Base-by-base conservation (phyloP, 2,329 filamentous ascomycete species). In the Chaetomiaceae sp. region DNA sequence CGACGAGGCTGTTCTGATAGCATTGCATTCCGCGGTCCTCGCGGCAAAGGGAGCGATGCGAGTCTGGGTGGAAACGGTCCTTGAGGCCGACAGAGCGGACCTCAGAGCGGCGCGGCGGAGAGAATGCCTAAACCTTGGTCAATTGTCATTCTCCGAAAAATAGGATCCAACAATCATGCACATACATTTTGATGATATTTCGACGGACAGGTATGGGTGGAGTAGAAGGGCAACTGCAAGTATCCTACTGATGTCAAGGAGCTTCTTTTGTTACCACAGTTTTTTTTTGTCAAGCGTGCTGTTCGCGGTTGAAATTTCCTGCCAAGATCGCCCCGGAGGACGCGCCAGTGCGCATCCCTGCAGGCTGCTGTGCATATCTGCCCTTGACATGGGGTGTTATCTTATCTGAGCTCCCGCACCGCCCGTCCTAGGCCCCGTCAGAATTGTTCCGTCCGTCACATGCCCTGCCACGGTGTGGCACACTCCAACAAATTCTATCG, bases 21-120 rank as follows among this genome's bases (percentile, higher is more conserved):
- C 42, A 38, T 43, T 55, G 43, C 34, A 43, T 18, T 37, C 33
- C 10, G 57, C 47, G 23, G 43, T 53, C 25, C 54, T 45, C 47
- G 54, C 43, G 27, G 62, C 61, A 37, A 65, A 57, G 10, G 61
- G 60, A 43, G 62, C 43, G 52, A 61, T 41, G 14, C 58, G 55
- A 20, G 58, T 46, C 53, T 64, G 59, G 38, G 59, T 45, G 1
- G 58, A 53, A 8, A 61, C 57, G 10, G 61, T 58, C 41, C 62
- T 64, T 48, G 66, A 61, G 29, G 65, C 67, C 36, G 66, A 62
- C 27, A 64, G 52, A 58, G 64, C 67, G 25, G 64, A 64, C 52
- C 68, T 62, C 49, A 69, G 48, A 34, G 64, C 64, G 43, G 64
- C 62, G 53, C 66, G 66, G 57, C 68, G 67, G 41, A 71, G 42